A percentile compares a stretch with the other conserved stretches of the same genome.
These are phyloP conservation scores for Vigna trinervia DNA, from an alignment of 306 rosid genomes.

Conservation along the genomic window DNA sequence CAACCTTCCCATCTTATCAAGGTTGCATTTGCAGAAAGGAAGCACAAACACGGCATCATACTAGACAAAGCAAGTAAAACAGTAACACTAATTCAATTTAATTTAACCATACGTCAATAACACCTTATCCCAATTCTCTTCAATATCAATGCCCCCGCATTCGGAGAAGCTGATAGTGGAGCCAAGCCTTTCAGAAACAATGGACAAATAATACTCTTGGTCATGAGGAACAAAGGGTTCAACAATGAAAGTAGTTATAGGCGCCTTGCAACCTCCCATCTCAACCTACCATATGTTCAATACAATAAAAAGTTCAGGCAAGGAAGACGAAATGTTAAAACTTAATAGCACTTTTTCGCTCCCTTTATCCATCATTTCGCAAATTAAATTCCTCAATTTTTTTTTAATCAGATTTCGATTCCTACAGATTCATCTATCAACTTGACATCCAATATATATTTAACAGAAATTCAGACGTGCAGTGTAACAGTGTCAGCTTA, in stretches of 20 bases:
- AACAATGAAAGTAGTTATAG: conserved; percentile 79
- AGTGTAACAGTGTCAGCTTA: background rate
- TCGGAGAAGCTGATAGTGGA: conserved; percentile 78
- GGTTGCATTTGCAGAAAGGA: background rate
- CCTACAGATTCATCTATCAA: too few relatives aligned
- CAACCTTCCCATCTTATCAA: background rate
- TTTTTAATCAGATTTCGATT: background rate
- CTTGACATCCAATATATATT: too few relatives aligned
- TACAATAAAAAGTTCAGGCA: background rate
- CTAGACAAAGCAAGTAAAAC: too few relatives aligned
- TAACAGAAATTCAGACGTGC: background rate
- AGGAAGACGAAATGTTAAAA: conserved; percentile 22
- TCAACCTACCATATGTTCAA: conserved; percentile 63
- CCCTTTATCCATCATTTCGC: background rate
- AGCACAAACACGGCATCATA: background rate
- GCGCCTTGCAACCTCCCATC: conserved; percentile 95
- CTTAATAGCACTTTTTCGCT: background rate
- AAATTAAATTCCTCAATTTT: background rate
- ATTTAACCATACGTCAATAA: background rate
- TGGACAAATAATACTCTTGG: conserved; percentile 80
- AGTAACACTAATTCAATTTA: too few relatives aligned
- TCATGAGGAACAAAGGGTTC: conserved; percentile 91
- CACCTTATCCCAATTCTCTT: conserved; percentile 93
- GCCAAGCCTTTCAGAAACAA: conserved; percentile 86
- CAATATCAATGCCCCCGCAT: conserved; percentile 85